Base-by-base conservation (phyloP, 495 filamentous ascomycete species). In the Daldinia caldariorum region DNA sequence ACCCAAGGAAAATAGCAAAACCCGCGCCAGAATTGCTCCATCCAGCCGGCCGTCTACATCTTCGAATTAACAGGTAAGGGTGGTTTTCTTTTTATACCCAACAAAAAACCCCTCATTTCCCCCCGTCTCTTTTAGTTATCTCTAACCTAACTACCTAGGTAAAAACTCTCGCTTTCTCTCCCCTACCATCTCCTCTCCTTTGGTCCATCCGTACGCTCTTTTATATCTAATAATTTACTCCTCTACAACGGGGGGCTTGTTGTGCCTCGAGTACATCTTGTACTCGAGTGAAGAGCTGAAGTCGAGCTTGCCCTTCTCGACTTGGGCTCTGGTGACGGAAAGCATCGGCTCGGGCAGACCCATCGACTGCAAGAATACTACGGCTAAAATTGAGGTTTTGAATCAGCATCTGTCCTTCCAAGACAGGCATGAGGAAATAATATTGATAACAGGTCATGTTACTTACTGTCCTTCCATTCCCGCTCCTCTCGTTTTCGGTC, bases 281-380 rank as follows among this genome's bases (percentile, higher is more conserved):
- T 87, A 86, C 79, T 91, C 87, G 51, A 88, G 83, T 74, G 88
- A 89, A 67, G 90, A 89, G 70, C 90, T 83, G 58, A 88, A 87
- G 69, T 85, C 86, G n/a, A 91, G 81, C 80, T 88, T 89, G 22
- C 93, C 93, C 66, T 82, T 86, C 82, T 95, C 91, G 39, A 97
- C 91, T 59, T 97, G 90, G 64, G 88, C 85, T 59, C 94, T 84
- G 13, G 89, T 91, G 31, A 91, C 83, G 6, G 80, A 80, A 51
- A 93, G 81, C 81, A 94, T 90, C 22, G 85, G 88, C 80, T 90
- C 88, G 26, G 94, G 90, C 62, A 97, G 84, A 56, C 94, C 94
- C 94, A 97, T 97, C 8, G 89, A 91, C 43, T 89, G 88, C 58
- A 97, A 84, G 79, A 91, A 97, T 10, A 79, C 69, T 32, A 97